phyloP scores from a whole-genome alignment of 2,329 filamentous ascomycete species.

The Beauveria varroae region DNA sequence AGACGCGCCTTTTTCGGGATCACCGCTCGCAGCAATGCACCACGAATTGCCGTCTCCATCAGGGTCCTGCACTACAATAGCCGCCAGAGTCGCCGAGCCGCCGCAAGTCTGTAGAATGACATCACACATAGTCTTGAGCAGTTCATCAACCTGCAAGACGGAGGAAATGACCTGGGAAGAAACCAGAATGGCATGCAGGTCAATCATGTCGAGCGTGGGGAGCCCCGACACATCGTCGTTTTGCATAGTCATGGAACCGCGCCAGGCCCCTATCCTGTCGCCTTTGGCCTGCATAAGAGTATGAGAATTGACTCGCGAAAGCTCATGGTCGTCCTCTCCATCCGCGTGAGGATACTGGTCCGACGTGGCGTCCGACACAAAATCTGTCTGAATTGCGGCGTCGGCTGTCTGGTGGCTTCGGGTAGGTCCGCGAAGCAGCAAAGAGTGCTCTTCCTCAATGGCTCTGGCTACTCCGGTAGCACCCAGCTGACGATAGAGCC shows the following conservation, averaged over 20 bases:
- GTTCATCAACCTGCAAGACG: slow-evolving; percentile 65
- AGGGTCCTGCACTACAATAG: slow-evolving; percentile 66
- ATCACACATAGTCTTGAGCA: slow-evolving; percentile 74
- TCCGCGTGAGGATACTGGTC: slow-evolving; percentile 44
- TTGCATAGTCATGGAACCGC: slow-evolving; percentile 48
- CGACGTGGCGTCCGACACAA: slow-evolving; percentile 48
- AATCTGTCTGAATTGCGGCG: slow-evolving; percentile 62
- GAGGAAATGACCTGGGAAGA: slow-evolving; percentile 76
- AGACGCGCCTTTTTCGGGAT: slow-evolving; percentile 60
- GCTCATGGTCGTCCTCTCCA: slow-evolving; percentile 36
- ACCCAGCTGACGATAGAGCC: slow-evolving; percentile 60
- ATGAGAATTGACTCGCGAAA: slow-evolving; percentile 34
- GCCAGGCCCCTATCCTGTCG: slow-evolving; percentile 56
- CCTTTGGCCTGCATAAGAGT: slow-evolving; percentile 44
- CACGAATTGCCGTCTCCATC: slow-evolving; percentile 38
- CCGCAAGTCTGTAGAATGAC: slow-evolving; percentile 74
- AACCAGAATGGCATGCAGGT: slow-evolving; percentile 69
- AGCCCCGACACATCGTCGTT: slow-evolving; percentile 54
- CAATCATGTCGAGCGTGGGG: slow-evolving; percentile 75
- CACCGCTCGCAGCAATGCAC: slow-evolving; percentile 67
- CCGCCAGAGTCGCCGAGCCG: slow-evolving; percentile 60
- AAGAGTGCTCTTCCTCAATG: slow-evolving; percentile 60
- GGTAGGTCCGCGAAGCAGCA: slow-evolving; percentile 56
- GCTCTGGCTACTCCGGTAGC: slow-evolving; percentile 61
- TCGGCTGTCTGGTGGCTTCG: slow-evolving; percentile 54